Evolutionary conservation across 495 filamentous ascomycete species (phyloP).

Genomic region (Xylaria longipes): DNA sequence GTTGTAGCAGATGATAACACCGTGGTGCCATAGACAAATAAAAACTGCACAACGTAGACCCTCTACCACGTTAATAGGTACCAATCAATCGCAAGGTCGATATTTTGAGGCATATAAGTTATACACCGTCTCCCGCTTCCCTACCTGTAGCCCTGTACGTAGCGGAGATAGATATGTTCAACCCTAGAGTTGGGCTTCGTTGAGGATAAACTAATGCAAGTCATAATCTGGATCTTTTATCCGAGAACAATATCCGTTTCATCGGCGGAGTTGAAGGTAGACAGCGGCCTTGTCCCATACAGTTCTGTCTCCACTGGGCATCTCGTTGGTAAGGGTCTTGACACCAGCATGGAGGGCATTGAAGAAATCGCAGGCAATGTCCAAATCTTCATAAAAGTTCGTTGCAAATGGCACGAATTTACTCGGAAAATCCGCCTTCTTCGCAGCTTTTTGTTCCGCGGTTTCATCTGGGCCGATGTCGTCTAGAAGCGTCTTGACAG

Average conservation of each 20-base stretch:
- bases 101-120: background rate
- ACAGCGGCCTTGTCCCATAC: constrained; percentile 69
- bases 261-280: constrained; percentile 58
- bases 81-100: background rate
- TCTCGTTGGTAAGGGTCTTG: constrained; percentile 64
- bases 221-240: constrained; percentile 10
- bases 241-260: constrained; percentile 5
- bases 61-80: background rate
- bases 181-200: constrained; percentile 3
- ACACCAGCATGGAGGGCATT: constrained; percentile 77
- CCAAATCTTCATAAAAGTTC: constrained; percentile 77
- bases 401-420: constrained; percentile 77
- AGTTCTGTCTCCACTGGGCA: constrained; percentile 62
- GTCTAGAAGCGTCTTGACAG: constrained; percentile 91
- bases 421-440: constrained; percentile 62
- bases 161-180: constrained; percentile 1
- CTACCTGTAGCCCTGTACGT: constrained; percentile 3
- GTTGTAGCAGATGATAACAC: constrained; percentile 2
- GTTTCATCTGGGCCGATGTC: constrained; percentile 70
- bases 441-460: constrained; percentile 64
- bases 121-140: background rate
- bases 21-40: background rate
- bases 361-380: constrained; percentile 82
- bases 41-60: background rate
- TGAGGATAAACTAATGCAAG: background rate